Percentiles rank a stretch among this genome's conserved stretches.
These are phyloP conservation scores for Rhododendron ovatum DNA, from an alignment of 148 eudicot genomes.

Conservation along the genomic window DNA sequence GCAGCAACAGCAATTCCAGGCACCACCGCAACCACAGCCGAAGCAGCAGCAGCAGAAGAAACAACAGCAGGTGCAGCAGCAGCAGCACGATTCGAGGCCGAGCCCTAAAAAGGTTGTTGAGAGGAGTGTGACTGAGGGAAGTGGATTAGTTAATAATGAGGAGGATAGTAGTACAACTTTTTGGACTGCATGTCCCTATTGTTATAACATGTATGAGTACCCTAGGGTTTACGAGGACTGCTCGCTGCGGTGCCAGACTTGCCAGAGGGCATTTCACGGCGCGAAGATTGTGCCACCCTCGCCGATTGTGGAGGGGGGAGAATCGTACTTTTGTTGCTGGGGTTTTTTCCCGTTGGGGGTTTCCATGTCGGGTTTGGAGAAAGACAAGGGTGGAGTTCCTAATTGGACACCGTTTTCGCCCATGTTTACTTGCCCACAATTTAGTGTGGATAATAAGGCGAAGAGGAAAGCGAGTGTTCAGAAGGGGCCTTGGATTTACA, in stretches of 20 bases:
- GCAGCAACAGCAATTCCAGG: conserved; percentile 16
- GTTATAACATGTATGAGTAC: conserved; percentile 71
- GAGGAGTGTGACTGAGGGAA: not conserved
- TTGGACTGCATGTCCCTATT: conserved; percentile 95
- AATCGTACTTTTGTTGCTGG: conserved; percentile 68
- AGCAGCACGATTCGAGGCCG: conserved; percentile 18
- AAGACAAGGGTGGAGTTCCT: conserved; percentile 30
- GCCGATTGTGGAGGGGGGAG: conserved; percentile 29
- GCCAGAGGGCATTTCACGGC: conserved; percentile 79
- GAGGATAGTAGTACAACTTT: conserved; percentile 24
- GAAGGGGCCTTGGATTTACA: conserved; percentile 40
- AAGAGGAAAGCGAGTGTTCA: conserved; percentile 12
- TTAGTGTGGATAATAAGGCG: not conserved
- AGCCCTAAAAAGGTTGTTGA: conserved; percentile 19
- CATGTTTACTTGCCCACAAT: conserved; percentile 46
- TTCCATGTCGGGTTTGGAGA: conserved; percentile 58
- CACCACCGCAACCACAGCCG: not conserved
- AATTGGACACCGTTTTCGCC: conserved; percentile 82
- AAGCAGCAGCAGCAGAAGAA: conserved; percentile 9
- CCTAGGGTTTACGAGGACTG: conserved; percentile 50
- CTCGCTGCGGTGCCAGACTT: conserved; percentile 73
- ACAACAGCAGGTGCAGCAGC: not conserved
- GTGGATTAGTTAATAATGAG: not conserved
- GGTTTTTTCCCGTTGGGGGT: conserved; percentile 81
- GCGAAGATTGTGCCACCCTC: conserved; percentile 56